Evolutionary conservation across 345 rosid species (phyloP).

Genomic region (Citrus hindsii): DNA sequence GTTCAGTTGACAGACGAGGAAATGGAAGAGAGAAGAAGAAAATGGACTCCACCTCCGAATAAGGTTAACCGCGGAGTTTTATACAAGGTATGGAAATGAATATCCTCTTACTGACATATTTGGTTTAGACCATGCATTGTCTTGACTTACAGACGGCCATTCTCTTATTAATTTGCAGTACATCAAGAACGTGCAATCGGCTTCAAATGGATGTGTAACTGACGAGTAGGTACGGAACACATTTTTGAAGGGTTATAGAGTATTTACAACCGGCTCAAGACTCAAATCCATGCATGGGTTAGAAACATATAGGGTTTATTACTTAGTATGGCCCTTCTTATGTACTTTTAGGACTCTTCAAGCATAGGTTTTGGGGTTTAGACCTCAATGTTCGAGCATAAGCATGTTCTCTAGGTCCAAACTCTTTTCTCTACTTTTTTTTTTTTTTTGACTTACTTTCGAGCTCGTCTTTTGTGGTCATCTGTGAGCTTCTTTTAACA

Average conservation of each 20-base stretch:
- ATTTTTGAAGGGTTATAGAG: background rate
- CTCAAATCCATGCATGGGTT: background rate
- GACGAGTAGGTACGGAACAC: slow-evolving; percentile 51
- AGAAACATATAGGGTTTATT: background rate
- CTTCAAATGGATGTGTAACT: slow-evolving; percentile 87
- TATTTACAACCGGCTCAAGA: background rate
- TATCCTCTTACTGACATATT: background rate
- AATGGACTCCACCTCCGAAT: slow-evolving; percentile 74
- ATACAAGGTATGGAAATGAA: slow-evolving; percentile 50
- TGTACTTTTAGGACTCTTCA: background rate
- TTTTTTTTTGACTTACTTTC: no score
- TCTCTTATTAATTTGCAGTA: slow-evolving; percentile 40
- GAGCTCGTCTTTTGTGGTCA: no score
- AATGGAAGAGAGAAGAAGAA: slow-evolving; percentile 65
- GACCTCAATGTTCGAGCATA: background rate
- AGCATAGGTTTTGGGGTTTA: background rate
- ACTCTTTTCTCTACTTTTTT: no score
- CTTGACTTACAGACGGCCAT: background rate
- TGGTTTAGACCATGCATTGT: background rate
- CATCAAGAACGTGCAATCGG: slow-evolving; percentile 86
- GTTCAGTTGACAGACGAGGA: slow-evolving; percentile 55
- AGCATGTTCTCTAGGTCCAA: background rate
- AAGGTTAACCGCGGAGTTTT: slow-evolving; percentile 71
- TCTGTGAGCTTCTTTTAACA: no score
- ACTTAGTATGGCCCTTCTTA: background rate